These are phyloP conservation scores for Agaricus subrufescens DNA, from an alignment of 768 basidiomycete genomes.

Conservation along the genomic window DNA sequence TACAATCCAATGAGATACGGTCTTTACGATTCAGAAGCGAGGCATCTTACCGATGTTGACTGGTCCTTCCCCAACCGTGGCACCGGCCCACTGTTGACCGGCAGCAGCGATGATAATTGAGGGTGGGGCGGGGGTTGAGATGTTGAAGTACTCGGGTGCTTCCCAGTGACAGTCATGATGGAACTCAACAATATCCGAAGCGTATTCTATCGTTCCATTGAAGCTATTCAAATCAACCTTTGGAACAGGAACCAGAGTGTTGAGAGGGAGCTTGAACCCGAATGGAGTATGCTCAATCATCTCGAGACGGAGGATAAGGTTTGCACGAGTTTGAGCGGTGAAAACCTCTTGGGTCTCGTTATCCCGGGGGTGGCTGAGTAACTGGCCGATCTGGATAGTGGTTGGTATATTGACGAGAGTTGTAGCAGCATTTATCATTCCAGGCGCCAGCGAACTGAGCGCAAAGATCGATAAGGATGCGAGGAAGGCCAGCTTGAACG, in stretches of 20 bases:
- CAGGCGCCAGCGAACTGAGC: conserved; percentile 1
- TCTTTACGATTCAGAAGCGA: too few species aligned
- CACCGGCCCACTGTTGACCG: not conserved
- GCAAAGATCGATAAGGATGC: conserved; percentile 1
- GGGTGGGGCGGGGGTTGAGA: not conserved
- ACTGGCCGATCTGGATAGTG: not conserved
- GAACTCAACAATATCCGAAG: conserved; percentile 4
- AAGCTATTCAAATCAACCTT: not conserved
- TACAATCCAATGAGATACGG: not conserved
- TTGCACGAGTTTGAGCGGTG: not conserved
- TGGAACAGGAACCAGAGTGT: not conserved
- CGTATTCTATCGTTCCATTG: conserved; percentile 2
- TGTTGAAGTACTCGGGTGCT: not conserved
- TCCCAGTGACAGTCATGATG: conserved; percentile 7
- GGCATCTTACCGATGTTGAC: too few species aligned
- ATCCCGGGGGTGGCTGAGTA: not conserved
- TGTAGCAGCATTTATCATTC: conserved; percentile 3
- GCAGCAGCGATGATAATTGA: not conserved
- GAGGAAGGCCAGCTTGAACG: conserved; percentile 7
- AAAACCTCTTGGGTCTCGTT: not conserved
- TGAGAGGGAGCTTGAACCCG: conserved; percentile 1
- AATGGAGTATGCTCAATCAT: conserved; percentile 4
- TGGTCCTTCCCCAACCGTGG: too few species aligned
- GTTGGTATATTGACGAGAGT: not conserved
- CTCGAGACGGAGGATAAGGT: conserved; percentile 4